These are phyloP conservation scores for Knoxia roxburghii DNA, from an alignment of 257 asterid species.

Conservation along the genomic window DNA sequence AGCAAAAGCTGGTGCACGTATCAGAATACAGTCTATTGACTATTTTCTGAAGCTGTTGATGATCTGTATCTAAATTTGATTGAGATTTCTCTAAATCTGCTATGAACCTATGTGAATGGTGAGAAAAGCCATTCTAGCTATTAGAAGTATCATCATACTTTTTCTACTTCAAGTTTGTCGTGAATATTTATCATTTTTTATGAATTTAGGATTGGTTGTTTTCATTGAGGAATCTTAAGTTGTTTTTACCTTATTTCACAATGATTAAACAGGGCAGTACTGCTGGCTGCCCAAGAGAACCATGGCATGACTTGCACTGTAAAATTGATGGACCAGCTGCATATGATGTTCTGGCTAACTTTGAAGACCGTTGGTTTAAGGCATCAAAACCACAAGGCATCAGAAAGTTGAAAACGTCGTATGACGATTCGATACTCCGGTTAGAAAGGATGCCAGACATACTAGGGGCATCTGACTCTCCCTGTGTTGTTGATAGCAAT, in stretches of 20 bases:
- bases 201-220: background rate
- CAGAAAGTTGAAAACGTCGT: constrained; percentile 67
- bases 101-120: background rate
- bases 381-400: constrained; percentile 90
- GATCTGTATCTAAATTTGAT: background rate
- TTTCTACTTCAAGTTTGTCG: background rate
- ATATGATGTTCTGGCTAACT: constrained; percentile 79
- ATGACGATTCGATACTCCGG: constrained; percentile 81
- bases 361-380: constrained; percentile 92
- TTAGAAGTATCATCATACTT: background rate
- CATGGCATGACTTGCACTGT: constrained; percentile 98
- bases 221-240: background rate
- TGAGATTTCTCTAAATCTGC: background rate
- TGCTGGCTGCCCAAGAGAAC: constrained; percentile 92
- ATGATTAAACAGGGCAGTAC: constrained; percentile 52
- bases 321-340: constrained; percentile 99
- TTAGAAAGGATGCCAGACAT: constrained; percentile 90
- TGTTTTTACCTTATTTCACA: constrained; percentile 5
- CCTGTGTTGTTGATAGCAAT: constrained; percentile 50
- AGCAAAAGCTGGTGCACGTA: background rate
- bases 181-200: background rate
- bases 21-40: background rate
- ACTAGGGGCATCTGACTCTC: constrained; percentile 65
- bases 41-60: background rate
- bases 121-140: background rate